These are phyloP conservation scores for Solanum sparsipilum DNA, from an alignment of 257 asterid genomes.

Conservation along the genomic window DNA sequence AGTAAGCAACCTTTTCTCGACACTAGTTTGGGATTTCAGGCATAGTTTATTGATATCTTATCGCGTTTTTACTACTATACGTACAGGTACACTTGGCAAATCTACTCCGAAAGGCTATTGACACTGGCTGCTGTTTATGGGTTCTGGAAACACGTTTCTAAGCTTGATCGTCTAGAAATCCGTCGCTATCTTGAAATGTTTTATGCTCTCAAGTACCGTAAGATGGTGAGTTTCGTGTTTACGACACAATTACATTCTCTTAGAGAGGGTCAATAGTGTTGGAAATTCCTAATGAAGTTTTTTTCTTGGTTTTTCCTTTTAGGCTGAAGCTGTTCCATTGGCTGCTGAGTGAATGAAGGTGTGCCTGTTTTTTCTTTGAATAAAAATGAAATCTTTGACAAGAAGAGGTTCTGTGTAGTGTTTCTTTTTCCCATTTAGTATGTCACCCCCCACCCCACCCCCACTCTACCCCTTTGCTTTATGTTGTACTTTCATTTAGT, in stretches of 20 bases:
- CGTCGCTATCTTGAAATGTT: constrained; percentile 92
- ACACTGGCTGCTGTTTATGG: constrained; percentile 93
- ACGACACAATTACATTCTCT: background rate
- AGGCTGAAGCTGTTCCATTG: constrained; percentile 86
- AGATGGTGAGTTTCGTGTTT: constrained; percentile 44
- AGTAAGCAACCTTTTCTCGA: constrained; percentile 29
- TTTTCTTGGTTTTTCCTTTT: background rate
- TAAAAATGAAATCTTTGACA: background rate
- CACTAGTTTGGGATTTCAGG: background rate
- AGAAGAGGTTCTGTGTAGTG: background rate
- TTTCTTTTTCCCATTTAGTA: background rate
- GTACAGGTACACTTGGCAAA: constrained; percentile 82
- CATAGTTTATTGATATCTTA: background rate
- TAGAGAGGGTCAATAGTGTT: background rate
- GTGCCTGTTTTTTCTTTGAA: background rate
- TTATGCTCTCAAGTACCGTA: constrained; percentile 69
- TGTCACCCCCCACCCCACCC: background rate
- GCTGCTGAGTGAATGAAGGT: constrained; percentile 40
- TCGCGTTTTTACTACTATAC: background rate
- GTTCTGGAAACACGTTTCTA: constrained; percentile 82
- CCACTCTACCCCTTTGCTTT: background rate
- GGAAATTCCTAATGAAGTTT: background rate
- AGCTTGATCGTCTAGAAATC: constrained; percentile 76
- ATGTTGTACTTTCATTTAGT: background rate
- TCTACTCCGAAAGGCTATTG: constrained; percentile 70